phyloP scores from a whole-genome alignment of 1,284 basidiomycete species.

The Tilletia setariae region DNA sequence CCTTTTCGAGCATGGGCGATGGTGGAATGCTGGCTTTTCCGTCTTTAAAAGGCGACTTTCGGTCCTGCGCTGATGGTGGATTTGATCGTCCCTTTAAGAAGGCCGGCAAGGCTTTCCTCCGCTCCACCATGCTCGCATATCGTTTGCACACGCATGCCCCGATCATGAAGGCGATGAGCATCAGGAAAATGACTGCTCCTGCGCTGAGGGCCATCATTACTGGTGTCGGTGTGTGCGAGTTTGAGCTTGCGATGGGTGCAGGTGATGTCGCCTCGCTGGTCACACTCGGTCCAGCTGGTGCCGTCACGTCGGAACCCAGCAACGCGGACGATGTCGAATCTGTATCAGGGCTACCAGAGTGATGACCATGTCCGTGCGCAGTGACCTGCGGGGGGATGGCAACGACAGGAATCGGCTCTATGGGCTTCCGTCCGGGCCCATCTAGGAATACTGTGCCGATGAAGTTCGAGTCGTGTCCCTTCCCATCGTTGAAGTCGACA shows the following conservation, averaged over 20 bases:
- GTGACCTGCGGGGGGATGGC: background rate
- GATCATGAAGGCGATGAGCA: conserved; percentile 12
- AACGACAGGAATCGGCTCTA: conserved; percentile 6
- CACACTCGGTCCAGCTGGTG: background rate
- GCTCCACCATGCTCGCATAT: background rate
- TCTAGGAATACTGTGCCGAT: conserved; percentile 1
- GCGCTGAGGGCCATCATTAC: background rate
- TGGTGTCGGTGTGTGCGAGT: background rate
- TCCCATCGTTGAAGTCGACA: background rate
- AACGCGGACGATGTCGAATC: background rate
- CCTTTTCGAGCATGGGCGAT: conserved; percentile 1
- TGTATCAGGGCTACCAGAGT: background rate
- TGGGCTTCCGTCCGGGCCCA: conserved; percentile 1
- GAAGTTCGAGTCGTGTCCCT: background rate
- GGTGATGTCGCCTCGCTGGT: background rate
- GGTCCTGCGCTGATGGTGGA: too few species aligned
- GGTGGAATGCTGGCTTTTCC: background rate
- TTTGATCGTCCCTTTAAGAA: background rate
- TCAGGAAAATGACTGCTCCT: background rate
- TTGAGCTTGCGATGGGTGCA: background rate
- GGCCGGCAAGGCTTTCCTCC: background rate
- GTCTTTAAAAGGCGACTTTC: background rate
- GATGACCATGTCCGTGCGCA: background rate
- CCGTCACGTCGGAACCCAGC: background rate
- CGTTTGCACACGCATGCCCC: background rate